Evolutionary conservation across 345 rosid species (phyloP), one percentile per base, ranked within the genome.

Genomic region (Odontarrhena argentea): DNA sequence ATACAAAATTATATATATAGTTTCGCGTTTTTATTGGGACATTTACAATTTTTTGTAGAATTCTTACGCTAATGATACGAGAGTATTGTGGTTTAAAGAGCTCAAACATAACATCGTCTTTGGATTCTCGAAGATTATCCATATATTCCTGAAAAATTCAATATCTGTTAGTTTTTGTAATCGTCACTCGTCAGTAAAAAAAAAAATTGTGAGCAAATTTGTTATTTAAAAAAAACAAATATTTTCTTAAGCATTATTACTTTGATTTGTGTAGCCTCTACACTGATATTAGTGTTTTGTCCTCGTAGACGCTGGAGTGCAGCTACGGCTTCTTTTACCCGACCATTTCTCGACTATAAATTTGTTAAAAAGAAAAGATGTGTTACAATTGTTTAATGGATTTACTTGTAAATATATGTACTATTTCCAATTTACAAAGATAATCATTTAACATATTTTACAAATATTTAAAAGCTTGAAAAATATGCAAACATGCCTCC

Each of bases 261-360:
- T 41, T 2, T 58, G 59, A 88, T 86, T 26, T 80, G 81, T 46
- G 76, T 60, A 14, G 86, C 77, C 67, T 86, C 96, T 38, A 53
- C 55, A 28, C 75, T 73, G 63, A 85, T 67, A 74, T 84, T 67
- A 12, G 74, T 73, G 4, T 67, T 57, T 12, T 70, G 59, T 30
- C 94, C 94, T 46, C 88, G 74, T 43, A 85, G 78, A 28, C 74
- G 32, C 37, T 53, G 83, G 12, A 83, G 69, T 32, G 83, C 68
- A 62, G 65, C 71, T 69, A 70, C 80, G 13, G 82, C 74, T 51
- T 83, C 96, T 48, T 51, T 43, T 4, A 60, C 71, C 41, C 68
- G 70, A 54, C 84, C 84, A 42, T 69, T 79, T 65, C 77, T 84
- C 50, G 81, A 83, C 95, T 86, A 78, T 62, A 68, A 42, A 65